A percentile compares a stretch with the other conserved stretches of the same genome.
These are phyloP conservation scores for Bimuria novae-zelandiae DNA, from an alignment of 2,329 filamentous ascomycete genomes.

Conservation along the genomic window DNA sequence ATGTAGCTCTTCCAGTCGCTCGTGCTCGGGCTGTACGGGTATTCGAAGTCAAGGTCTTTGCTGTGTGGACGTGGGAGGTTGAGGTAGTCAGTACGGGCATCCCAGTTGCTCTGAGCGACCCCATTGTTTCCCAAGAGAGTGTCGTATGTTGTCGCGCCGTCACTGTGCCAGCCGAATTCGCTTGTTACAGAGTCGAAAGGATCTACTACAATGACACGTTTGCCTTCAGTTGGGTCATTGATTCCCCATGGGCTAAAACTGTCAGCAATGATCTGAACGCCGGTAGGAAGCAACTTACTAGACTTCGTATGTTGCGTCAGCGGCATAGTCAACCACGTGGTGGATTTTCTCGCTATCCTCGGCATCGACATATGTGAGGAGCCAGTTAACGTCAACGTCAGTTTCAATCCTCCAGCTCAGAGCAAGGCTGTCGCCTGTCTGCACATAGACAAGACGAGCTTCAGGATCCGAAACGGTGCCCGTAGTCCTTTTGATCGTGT, in stretches of 20 bases:
- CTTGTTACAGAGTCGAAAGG: conserved; percentile 56
- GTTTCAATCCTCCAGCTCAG: conserved; percentile 65
- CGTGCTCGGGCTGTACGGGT: conserved; percentile 31
- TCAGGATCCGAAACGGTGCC: conserved; percentile 59
- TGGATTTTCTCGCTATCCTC: conserved; percentile 53
- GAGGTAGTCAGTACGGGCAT: conserved; percentile 44
- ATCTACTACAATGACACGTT: conserved; percentile 51
- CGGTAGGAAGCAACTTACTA: conserved; percentile 45
- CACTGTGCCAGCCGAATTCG: conserved; percentile 59
- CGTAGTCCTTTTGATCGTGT: conserved; percentile 54
- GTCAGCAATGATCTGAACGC: conserved; percentile 9
- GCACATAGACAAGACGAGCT: conserved; percentile 61
- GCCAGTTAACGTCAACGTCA: conserved; percentile 61
- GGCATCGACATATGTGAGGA: conserved; percentile 63
- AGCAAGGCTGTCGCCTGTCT: conserved; percentile 53
- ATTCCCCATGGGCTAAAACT: conserved; percentile 51
- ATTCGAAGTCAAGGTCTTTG: conserved; percentile 50
- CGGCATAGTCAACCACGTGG: conserved; percentile 62
- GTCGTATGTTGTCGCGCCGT: conserved; percentile 55
- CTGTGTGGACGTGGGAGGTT: conserved; percentile 58
- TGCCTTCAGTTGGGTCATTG: conserved; percentile 59
- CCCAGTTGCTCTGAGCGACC: conserved; percentile 59
- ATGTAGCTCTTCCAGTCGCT: conserved; percentile 47
- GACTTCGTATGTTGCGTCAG: conserved; percentile 61
- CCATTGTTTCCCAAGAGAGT: conserved; percentile 64